Evolutionary conservation across 805 yeast species (phyloP).

Genomic region (Candida parachauliodes): DNA sequence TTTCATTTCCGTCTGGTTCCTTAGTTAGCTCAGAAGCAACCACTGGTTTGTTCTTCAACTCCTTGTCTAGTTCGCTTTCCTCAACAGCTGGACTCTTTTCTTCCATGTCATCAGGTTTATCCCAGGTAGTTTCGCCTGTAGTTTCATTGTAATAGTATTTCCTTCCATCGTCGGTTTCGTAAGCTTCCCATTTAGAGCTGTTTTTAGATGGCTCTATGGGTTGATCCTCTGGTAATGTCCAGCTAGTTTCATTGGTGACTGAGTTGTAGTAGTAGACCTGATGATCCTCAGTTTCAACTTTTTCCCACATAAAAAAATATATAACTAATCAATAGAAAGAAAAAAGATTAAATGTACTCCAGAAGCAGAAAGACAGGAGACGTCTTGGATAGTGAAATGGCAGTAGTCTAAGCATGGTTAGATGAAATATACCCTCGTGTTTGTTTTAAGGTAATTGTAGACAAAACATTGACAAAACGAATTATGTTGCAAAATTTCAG

Average conservation of each 20-base stretch:
- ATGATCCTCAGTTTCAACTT: constrained; percentile 61
- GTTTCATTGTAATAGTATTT: constrained; percentile 65
- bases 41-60: constrained; percentile 20
- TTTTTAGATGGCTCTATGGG: neutral
- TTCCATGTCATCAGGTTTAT: constrained; percentile 53
- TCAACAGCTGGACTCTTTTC: constrained; percentile 5
- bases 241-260: constrained; percentile 63
- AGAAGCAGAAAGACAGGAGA: too few species aligned
- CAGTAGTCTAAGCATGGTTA: too few species aligned
- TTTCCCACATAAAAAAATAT: constrained; percentile 67
- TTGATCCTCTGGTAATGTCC: constrained; percentile 73
- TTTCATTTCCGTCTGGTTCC: constrained; percentile 24
- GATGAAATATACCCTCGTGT: too few species aligned
- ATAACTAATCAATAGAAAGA: neutral
- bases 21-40: constrained; percentile 21
- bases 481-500: too few species aligned
- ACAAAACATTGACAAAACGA: too few species aligned
- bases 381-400: too few species aligned
- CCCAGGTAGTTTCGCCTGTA: constrained; percentile 77
- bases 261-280: constrained; percentile 67
- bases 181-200: constrained; percentile 35
- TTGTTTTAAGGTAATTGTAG: too few species aligned
- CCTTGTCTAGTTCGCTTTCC: constrained; percentile 15
- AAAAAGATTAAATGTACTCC: neutral
- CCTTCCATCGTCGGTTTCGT: constrained; percentile 51